Evolutionary conservation across 768 basidiomycete species (phyloP), one percentile per base, ranked within the genome.

Genomic region (Tricholoma furcatifolium): DNA sequence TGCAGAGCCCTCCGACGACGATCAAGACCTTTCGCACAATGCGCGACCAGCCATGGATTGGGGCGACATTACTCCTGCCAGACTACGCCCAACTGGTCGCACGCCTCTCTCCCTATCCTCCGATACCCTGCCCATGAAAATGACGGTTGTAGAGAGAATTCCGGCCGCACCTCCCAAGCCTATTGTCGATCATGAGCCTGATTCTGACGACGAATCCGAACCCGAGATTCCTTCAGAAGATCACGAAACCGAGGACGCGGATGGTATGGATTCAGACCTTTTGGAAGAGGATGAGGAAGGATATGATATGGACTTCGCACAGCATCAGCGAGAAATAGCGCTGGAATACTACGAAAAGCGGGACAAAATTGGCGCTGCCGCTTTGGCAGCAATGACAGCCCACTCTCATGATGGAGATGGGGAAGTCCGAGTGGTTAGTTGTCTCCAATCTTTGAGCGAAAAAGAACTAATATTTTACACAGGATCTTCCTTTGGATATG

Each of bases 131-230:
- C 80, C 86, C 1, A 84, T 91, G 83, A 87, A 84, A 58, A 74
- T 75, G 71, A 71, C 76, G 18, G 86, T 92, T 6, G 81, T 91
- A 5, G 89, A 91, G 66, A 78, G 88, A 17, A 65, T 66, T 32
- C 80, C 83, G 17, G 68, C 59, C 34, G 62, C 62, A 35, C 60
- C 60, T 46, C 43, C 65, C 5, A 50, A 61, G 30, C 20, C 43
- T 35, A 41, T 64, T 49, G 53, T 64, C 31, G 40, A 61, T 47
- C 39, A 55, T 27, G 60, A 62, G 36, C 61, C 60, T 20, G 87
- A 90, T 65, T 88, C 87, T 1, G 87, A 88, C 60, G 88, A 88
- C 55, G 87, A 90, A 62, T 83, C 85, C 4, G 71, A 73, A 4
- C 69, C 72, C 12, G 71, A 69, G 14, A 61, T 69, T 2, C 58